Base-by-base conservation (phyloP, 2,329 filamentous ascomycete genomes). In the Penicillium sp. region DNA sequence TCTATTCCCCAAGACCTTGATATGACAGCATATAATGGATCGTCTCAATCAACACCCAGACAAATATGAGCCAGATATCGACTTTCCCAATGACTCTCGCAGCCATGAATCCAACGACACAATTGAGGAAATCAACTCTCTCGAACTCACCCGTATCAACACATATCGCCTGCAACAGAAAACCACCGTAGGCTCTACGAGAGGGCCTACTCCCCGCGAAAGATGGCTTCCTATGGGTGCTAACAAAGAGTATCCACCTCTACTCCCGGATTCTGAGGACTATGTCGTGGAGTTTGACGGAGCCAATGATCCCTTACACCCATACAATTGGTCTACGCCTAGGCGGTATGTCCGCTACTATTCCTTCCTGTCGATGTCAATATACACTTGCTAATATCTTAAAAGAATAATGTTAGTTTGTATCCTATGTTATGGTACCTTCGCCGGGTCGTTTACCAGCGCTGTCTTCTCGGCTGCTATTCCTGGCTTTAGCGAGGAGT, bases 391-490 rank as follows among this genome's bases (percentile, higher is more conserved):
- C 16, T 55, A 40, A 55, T 16, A 21, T 6, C 9, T n/a, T 3
- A 15, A 15, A 16, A 55, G 52, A n/a, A 46, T 51, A 16, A 40
- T 40, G 7, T 4, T 50, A 46, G 52, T 55, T 35, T 51, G 47
- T n/a, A 35, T 55, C 32, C 31, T 55, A 9, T 55, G 52, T 4
- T 55, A 55, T 31, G 52, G 52, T 16, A 55, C 52, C 6, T 55
- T 55, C 23, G 52, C 52, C 21, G 52, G 52, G 6, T 55, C 52
- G 8, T 82, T 83, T 55, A 77, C 77, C 0, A 72, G 70, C 10
- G 86, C 82, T 70, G 84, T 91, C 65, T 91, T 90, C 75, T 89
- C 86, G 1, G 77, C 85, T 25, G 86, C 86, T 10, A 89, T 86
- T 1, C 57, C 62, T 10, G 67, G 76, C 18, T 78, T 91, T 12